phyloP scores from a whole-genome alignment of 2,329 filamentous ascomycete genomes.

The Aspergillus oerlinghausenensis region DNA sequence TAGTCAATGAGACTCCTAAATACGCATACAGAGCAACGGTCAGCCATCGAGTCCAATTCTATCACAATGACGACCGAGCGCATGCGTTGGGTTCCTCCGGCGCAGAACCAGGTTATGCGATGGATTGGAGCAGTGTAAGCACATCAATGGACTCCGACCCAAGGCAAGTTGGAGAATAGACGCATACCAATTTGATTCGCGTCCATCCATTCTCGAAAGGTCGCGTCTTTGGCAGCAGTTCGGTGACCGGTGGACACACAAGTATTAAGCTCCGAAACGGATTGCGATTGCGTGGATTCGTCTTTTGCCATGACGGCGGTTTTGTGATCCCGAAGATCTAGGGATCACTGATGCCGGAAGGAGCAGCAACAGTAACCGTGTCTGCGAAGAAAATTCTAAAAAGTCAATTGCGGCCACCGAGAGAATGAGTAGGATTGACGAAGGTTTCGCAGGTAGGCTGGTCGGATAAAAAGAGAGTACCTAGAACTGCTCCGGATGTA shows the following conservation, averaged over 20 bases:
- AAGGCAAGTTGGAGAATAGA: background rate
- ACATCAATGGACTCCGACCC: background rate
- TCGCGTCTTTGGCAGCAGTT: conserved; percentile 32
- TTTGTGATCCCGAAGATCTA: background rate
- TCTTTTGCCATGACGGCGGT: conserved; percentile 33
- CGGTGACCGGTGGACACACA: conserved; percentile 34
- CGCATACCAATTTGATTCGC: conserved; percentile 74
- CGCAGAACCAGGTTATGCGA: background rate
- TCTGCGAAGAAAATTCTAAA: conserved; percentile 1
- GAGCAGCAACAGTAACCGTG: conserved; percentile 1
- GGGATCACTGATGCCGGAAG: conserved; percentile 7
- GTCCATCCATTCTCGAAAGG: conserved; percentile 59
- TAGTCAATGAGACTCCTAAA: conserved; percentile 76
- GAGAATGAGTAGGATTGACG: background rate
- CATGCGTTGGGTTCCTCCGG: background rate
- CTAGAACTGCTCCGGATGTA: background rate
- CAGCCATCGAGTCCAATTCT: conserved; percentile 10
- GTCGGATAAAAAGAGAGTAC: background rate
- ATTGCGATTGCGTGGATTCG: conserved; percentile 22
- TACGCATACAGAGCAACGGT: conserved; percentile 6
- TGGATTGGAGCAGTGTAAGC: background rate
- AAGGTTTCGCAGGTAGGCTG: background rate
- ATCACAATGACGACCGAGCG: background rate
- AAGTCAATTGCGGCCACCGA: background rate
- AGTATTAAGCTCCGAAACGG: conserved; percentile 37